Conservation (phyloP, 352 stramenopile species). For the Phytophthora melonis region DNA sequence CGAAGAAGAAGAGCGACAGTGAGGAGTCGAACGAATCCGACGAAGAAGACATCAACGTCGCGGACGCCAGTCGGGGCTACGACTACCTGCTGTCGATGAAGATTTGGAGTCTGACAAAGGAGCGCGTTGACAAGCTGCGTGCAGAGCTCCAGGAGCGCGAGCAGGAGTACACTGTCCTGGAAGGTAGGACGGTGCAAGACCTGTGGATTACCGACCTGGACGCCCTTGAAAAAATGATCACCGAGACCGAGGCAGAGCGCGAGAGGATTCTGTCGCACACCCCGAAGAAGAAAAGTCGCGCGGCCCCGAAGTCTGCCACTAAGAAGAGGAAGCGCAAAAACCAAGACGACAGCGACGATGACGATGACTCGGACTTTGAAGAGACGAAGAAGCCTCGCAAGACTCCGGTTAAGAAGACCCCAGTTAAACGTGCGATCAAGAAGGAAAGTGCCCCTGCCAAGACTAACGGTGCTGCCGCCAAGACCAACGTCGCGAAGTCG, state of each 20-base stretch:
- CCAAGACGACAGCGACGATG: conserved; percentile 52
- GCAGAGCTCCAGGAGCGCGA: conserved; percentile 90
- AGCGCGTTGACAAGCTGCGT: conserved; percentile 93
- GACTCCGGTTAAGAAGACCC: conserved; percentile 57
- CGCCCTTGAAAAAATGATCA: conserved; percentile 77
- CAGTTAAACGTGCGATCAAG: conserved; percentile 45
- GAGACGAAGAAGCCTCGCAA: conserved; percentile 43
- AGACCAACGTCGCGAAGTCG: conserved; percentile 35
- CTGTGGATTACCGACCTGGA: conserved; percentile 96
- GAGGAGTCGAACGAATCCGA: conserved; percentile 69
- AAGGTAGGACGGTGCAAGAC: conserved; percentile 85
- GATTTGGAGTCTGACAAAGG: conserved; percentile 93
- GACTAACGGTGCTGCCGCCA: conserved; percentile 22
- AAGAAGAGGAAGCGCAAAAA: conserved; percentile 65
- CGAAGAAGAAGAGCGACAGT: conserved; percentile 58
- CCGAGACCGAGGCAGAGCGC: conserved; percentile 71
- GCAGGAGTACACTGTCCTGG: conserved; percentile 84
- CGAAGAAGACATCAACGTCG: conserved; percentile 48
- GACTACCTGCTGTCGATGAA: conserved; percentile 97
- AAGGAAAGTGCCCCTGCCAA: conserved; percentile 38
- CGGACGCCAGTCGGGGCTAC: conserved; percentile 75
- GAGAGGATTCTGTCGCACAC: conserved; percentile 64
- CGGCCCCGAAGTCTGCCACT: conserved; percentile 45
- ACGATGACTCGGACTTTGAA: conserved; percentile 78
- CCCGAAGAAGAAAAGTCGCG: conserved; percentile 64